Evolutionary conservation across 306 rosid species (phyloP), one percentile per base, ranked within the genome.

Genomic region (Rosa multiflora): DNA sequence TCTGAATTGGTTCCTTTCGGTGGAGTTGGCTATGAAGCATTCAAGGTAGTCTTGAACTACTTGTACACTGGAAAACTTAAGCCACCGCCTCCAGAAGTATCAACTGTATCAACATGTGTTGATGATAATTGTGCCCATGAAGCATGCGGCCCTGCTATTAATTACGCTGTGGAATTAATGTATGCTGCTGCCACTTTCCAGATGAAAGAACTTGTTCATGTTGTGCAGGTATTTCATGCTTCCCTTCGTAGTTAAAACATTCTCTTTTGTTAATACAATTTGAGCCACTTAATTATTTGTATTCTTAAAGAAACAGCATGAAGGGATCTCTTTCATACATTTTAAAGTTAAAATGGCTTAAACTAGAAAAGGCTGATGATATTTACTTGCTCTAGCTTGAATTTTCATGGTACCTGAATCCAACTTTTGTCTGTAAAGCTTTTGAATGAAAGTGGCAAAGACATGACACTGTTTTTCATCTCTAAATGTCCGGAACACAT

Each of bases 1-100:
- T 78, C 92, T 69, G 90, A 90, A 20, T 83, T 95, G 85, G 89
- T 95, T 78, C 87, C 93, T 75, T 37, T 77, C 63, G 93, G 98
- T 0, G 14, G 6, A 23, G 91, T 95, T 83, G 96, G 99, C 68
- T 61, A 77, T 71, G 96, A 92, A 74, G 91, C 96, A 26, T 91
- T 95, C 78, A 76, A 73, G 70, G 94, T 89, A 78, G 80, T 91
- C 82, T 88, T 95, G 94, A 86, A 81, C 81, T 95, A 95, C 76
- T 63, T 95, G 87, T 95, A 92, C 56, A 88, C 99, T 20, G 99
- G 98, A 79, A 95, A 85, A 87, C 82, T 95, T 6, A 89, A 92
- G 80, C 81, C 87, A 58, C 85, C 94, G 1, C 96, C 94, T n/a
- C 82, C 47, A 10, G 94, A 95, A 85, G 97, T 90, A 23, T 88